A percentile compares a stretch with the other conserved stretches of the same genome.
phyloP scores from a whole-genome alignment of 768 basidiomycete species.

The Epithele typhae region DNA sequence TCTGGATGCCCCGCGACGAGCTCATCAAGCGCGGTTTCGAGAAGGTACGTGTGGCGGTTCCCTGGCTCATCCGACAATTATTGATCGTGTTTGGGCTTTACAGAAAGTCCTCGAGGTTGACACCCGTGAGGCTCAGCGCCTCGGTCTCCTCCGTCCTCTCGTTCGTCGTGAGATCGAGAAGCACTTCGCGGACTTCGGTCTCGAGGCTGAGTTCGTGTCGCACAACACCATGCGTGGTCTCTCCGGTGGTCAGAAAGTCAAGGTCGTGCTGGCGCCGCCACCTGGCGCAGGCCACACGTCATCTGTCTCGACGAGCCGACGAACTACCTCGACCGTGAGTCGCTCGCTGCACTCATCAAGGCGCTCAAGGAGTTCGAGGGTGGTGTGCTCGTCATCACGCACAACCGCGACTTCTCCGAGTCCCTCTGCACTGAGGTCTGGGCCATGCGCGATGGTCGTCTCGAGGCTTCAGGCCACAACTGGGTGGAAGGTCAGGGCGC shows the following conservation, averaged over 20 bases:
- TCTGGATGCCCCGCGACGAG: slow-evolving; percentile 96
- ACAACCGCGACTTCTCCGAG: slow-evolving; percentile 99
- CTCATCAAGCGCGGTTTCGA: slow-evolving; percentile 98
- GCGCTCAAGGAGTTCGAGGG: slow-evolving; percentile 98
- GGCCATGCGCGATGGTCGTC: slow-evolving; percentile 97
- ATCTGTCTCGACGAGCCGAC: slow-evolving; percentile 98
- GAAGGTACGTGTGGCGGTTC: slow-evolving; percentile 48
- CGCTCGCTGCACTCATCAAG: slow-evolving; percentile 96
- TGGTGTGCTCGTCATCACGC: slow-evolving; percentile 96
- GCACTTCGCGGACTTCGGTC: slow-evolving; percentile 98
- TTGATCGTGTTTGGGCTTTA: not conserved
- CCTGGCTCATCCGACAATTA: slow-evolving; percentile 1
- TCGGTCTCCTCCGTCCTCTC: slow-evolving; percentile 91
- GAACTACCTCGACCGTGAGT: slow-evolving; percentile 99
- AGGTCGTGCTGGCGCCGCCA: slow-evolving; percentile 98
- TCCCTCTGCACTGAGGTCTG: slow-evolving; percentile 97
- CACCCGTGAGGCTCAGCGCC: slow-evolving; percentile 94
- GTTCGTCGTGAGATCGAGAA: slow-evolving; percentile 99
- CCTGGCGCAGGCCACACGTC: slow-evolving; percentile 98
- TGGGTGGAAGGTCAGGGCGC: slow-evolving; percentile 99
- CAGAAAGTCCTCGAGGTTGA: slow-evolving; percentile 95
- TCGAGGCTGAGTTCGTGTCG: slow-evolving; percentile 97
- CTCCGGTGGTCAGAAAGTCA: slow-evolving; percentile 98
- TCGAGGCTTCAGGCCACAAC: slow-evolving; percentile 98
- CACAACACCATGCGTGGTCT: slow-evolving; percentile 99